Percentiles rank a stretch among this genome's conserved stretches.
Evolutionary conservation across 2,329 filamentous ascomycete species (phyloP).

Genomic region (Penicillium frequentans): DNA sequence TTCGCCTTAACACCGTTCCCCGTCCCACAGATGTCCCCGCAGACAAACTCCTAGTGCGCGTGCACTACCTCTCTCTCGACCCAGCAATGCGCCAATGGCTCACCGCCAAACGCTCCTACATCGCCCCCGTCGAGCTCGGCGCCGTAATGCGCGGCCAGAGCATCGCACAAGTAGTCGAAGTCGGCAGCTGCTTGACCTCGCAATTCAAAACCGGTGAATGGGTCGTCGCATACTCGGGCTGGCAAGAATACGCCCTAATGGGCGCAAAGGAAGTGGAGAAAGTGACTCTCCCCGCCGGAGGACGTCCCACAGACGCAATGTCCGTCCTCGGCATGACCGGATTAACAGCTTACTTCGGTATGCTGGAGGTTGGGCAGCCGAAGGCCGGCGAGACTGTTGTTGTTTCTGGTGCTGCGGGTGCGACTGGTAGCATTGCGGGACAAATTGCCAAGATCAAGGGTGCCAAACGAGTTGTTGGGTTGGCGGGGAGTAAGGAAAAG

Average conservation of each 20-base stretch:
- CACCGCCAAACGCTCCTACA: conserved; percentile 60
- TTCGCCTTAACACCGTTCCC: conserved; percentile 31
- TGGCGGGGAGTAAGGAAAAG: conserved; percentile 68
- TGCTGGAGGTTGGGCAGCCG: conserved; percentile 66
- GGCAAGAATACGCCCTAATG: conserved; percentile 66
- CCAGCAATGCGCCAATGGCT: conserved; percentile 77
- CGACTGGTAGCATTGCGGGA: conserved; percentile 72
- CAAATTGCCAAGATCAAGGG: conserved; percentile 77
- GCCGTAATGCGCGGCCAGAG: conserved; percentile 66
- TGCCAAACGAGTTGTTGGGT: conserved; percentile 60
- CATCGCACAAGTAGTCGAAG: conserved; percentile 59
- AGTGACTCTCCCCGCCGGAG: conserved; percentile 47
- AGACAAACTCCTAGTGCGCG: conserved; percentile 62
- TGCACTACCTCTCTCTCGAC: conserved; percentile 68
- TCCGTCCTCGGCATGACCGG: conserved; percentile 66
- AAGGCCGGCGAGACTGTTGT: conserved; percentile 73
- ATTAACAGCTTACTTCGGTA: conserved; percentile 74
- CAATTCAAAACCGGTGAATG: conserved; percentile 41
- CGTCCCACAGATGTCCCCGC: conserved; percentile 31
- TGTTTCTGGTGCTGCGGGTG: conserved; percentile 74
- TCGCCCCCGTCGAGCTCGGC: conserved; percentile 67
- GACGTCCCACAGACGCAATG: conserved; percentile 60
- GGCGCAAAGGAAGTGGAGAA: conserved; percentile 51
- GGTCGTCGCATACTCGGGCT: conserved; percentile 58
- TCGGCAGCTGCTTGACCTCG: conserved; percentile 49